Base-by-base conservation (phyloP, 345 rosid species). In the Gossypium rotundifolium region DNA sequence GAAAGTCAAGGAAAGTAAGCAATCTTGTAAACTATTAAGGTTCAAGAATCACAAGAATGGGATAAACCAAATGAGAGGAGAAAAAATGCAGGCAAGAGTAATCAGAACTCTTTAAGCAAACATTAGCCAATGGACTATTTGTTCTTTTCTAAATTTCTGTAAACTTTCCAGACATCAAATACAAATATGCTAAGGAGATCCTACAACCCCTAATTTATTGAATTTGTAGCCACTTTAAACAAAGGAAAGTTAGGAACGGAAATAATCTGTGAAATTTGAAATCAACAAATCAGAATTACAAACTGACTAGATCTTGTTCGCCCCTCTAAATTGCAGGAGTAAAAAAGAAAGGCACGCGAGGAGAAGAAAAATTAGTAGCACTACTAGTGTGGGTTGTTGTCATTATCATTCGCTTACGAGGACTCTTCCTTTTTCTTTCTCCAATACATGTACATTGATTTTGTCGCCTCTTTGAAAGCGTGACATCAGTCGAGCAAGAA, bases 1-100 rank as follows among this genome's bases (percentile, higher is more conserved):
- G 71, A 55, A 69, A 55, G 48, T 17, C 0, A 9, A 75, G 55
- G 45, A 71, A 49, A 52, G 65, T 65, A 73, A 76, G 70, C 70
- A 27, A 65, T 61, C 25, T 44, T 7, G 22, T 2, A 17, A 53
- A 6, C 44, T 45, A 23, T 38, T 17, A 40, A 59, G 25, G 59
- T 65, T 80, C 49, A 74, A 70, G 64, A 51, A 76, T 53, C 60
- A 51, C 44, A 55, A 27, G 12, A 49, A 44, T 22, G 13, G 27
- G 60, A n/a, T 46, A 48, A 59, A 20, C 12, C 17, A 13, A 38
- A 65, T 20, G 27, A 18, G 14, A 14, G n/a, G 12, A 11, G 6
- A n/a, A 18, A 42, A 16, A 40, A 42, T 9, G n/a, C 70, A 11
- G 10, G 54, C 7, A 68, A 68, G 38, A 48, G 3, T 20, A 3